Conservation (phyloP, 176 grass and related monocot species). For the bread wheat (Triticum aestivum) region IWGSC_CS_RefSeq_v2.1 NC_057803.1:615142186-615142685, state of each 20-base stretch:
- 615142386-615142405: not conserved
- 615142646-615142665: slow-evolving; percentile 32
- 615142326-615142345: slow-evolving; percentile 44
- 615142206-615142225: slow-evolving; percentile 35
- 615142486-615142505: not conserved
- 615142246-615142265: slow-evolving; percentile 76
- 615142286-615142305: slow-evolving; percentile 48
- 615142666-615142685: slow-evolving; percentile 32
- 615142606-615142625: slow-evolving; percentile 30
- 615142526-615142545: slow-evolving; percentile 12
- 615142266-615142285: slow-evolving; percentile 45
- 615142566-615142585: not conserved
- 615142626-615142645: slow-evolving; percentile 20
- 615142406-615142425: not conserved
- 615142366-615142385: not conserved
- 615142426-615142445: not conserved
- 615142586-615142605: slow-evolving; percentile 30
- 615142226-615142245: slow-evolving; percentile 74
- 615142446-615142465: not conserved
- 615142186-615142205: slow-evolving; percentile 11
- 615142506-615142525: not conserved
- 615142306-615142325: slow-evolving; percentile 69
- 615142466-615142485: not conserved
- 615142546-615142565: slow-evolving; percentile 25
- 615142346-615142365: slow-evolving; percentile 59